Percentiles rank a stretch among this genome's conserved stretches.
phyloP scores from a whole-genome alignment of 352 stramenopile genomes.

The Phytophthora kernoviae region DNA sequence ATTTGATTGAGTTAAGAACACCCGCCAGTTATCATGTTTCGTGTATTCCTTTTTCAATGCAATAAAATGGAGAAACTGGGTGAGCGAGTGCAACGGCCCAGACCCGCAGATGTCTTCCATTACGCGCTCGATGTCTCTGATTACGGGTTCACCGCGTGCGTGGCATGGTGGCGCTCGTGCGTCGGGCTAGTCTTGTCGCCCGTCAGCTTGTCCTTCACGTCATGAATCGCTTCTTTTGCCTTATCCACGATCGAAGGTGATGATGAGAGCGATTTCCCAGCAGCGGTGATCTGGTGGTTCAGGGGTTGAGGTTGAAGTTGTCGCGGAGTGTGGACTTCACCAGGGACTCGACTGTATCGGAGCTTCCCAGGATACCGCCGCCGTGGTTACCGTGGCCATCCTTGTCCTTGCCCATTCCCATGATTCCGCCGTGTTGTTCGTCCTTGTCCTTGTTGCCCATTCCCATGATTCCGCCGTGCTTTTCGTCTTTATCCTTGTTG shows the following conservation, averaged over 20 bases:
- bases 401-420: not conserved
- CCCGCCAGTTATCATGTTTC: too few relatives aligned
- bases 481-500: not conserved
- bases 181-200: conserved; percentile 1
- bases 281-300: not conserved
- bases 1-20: too few relatives aligned
- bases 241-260: not conserved
- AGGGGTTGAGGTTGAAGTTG: not conserved
- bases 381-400: not conserved
- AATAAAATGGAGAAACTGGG: too few relatives aligned
- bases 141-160: not conserved
- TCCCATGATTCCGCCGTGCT: not conserved
- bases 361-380: not conserved
- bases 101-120: too few relatives aligned
- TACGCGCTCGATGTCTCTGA: not conserved
- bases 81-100: too few relatives aligned
- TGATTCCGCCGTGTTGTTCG: not conserved
- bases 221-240: not conserved
- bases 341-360: not conserved
- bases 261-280: not conserved
- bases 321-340: not conserved
- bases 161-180: not conserved
- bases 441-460: not conserved
- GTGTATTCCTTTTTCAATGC: too few relatives aligned
- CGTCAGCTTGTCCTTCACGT: conserved; percentile 3